A percentile compares a stretch with the other conserved stretches of the same genome.
Conservation (phyloP, 73 alveolate genomes). For the Paramecium pentaurelia region DNA sequence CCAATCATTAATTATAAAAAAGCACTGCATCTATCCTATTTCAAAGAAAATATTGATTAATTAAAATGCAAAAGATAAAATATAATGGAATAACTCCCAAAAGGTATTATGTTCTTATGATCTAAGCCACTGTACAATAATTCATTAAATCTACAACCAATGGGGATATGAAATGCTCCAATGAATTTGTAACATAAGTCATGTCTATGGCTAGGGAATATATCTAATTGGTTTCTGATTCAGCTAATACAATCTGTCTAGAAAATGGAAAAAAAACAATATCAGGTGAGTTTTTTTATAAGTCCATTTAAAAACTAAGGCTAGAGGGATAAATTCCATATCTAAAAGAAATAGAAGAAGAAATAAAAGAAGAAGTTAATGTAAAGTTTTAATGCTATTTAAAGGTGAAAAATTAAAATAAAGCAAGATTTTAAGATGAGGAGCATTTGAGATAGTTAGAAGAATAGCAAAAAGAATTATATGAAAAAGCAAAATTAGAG, state of each 20-base stretch:
- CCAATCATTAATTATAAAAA: background rate
- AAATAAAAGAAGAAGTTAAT: conserved; percentile 30
- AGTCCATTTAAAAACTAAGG: background rate
- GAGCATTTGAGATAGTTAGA: conserved; percentile 2
- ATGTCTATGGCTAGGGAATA: conserved; percentile 45
- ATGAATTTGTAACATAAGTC: conserved; percentile 22
- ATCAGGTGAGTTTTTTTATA: conserved; percentile 23
- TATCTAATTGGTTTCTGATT: conserved; percentile 3
- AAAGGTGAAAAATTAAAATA: conserved; percentile 20
- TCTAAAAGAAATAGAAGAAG: conserved; percentile 8
- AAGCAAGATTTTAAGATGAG: conserved; percentile 19
- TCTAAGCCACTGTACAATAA: conserved; percentile 22
- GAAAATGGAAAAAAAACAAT: conserved; percentile 30
- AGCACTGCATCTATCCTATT: background rate
- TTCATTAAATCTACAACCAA: background rate
- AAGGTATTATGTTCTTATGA: background rate
- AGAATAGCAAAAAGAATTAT: background rate
- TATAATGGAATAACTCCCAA: conserved; percentile 13
- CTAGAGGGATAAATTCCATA: background rate
- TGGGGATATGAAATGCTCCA: conserved; percentile 29
- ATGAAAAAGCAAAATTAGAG: conserved; percentile 14
- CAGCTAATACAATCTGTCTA: background rate
- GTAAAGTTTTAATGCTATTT: background rate
- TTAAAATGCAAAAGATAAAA: background rate
- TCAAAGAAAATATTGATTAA: background rate